A percentile compares a stretch with the other conserved stretches of the same genome.
phyloP scores from a whole-genome alignment of 1,284 basidiomycete genomes.

The Neolentinus lepideus region DNA sequence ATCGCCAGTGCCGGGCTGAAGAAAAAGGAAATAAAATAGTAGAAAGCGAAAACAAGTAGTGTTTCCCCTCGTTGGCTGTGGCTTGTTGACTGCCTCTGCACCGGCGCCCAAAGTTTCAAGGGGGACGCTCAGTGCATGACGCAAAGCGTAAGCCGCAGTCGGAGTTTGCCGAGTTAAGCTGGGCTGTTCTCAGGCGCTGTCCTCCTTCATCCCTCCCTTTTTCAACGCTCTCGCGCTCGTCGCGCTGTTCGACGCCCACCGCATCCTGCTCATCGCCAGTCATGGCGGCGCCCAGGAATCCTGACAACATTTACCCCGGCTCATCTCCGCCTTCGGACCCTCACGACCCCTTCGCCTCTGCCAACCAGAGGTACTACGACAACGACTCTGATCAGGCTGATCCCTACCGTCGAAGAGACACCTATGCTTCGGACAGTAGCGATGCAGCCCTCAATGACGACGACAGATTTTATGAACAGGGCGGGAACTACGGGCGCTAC shows the following conservation, averaged over 20 bases:
- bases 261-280: conserved; percentile 1
- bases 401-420: conserved; percentile 49
- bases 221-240: conserved; percentile 1
- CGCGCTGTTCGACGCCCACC: conserved; percentile 3
- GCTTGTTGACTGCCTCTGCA: too few species aligned
- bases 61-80: too few species aligned
- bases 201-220: not conserved
- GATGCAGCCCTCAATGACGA: conserved; percentile 42
- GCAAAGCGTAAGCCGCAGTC: not conserved
- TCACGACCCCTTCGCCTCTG: conserved; percentile 48
- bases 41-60: too few species aligned
- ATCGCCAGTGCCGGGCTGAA: too few species aligned
- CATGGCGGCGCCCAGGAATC: conserved; percentile 12
- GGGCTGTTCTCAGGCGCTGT: not conserved
- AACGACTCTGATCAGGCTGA: conserved; percentile 69
- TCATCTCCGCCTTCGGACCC: conserved; percentile 17
- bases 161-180: not conserved
- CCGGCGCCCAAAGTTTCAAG: too few species aligned
- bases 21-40: too few species aligned
- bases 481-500: conserved; percentile 58
- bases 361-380: conserved; percentile 57
- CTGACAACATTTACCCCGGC: conserved; percentile 11
- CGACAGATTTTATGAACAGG: conserved; percentile 56
- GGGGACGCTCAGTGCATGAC: not conserved
- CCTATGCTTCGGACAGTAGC: conserved; percentile 66